Percentiles rank a stretch among this genome's conserved stretches.
Evolutionary conservation across 495 filamentous ascomycete species (phyloP).

Genomic region (Xylaria curta): DNA sequence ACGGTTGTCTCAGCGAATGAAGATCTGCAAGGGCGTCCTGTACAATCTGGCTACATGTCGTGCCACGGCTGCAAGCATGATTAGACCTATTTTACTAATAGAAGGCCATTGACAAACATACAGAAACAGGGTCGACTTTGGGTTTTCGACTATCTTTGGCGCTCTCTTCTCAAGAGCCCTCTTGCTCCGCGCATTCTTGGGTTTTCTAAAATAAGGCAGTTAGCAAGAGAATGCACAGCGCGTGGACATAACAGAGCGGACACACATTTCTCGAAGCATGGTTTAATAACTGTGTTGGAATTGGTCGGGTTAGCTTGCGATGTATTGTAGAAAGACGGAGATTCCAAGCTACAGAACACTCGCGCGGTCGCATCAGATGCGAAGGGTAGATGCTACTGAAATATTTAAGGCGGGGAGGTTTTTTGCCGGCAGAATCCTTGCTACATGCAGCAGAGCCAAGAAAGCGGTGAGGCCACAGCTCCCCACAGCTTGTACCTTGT

Average conservation of each 20-base stretch:
- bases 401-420: slow-evolving; percentile 28
- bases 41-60: slow-evolving; percentile 75
- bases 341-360: not conserved
- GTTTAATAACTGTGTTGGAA: not conserved
- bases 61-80: slow-evolving; percentile 60
- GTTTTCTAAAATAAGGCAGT: slow-evolving; percentile 57
- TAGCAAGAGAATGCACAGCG: not conserved
- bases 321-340: not conserved
- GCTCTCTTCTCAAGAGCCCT: slow-evolving; percentile 88
- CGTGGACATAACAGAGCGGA: not conserved
- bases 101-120: slow-evolving; percentile 13
- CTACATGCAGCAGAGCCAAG: not conserved
- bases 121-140: slow-evolving; percentile 85
- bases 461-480: slow-evolving; percentile 14
- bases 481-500: not conserved
- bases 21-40: slow-evolving; percentile 84
- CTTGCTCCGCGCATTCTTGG: slow-evolving; percentile 91
- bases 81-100: slow-evolving; percentile 12
- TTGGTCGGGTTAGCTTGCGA: not conserved
- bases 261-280: slow-evolving; percentile 30
- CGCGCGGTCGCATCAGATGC: slow-evolving; percentile 17
- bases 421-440: slow-evolving; percentile 26
- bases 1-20: slow-evolving; percentile 76
- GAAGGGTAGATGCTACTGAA: slow-evolving; percentile 19
- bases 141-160: slow-evolving; percentile 86